Percentiles rank a stretch among this genome's conserved stretches.
Evolutionary conservation across 1,284 basidiomycete species (phyloP).

Genomic region (Boletus calvinii): DNA sequence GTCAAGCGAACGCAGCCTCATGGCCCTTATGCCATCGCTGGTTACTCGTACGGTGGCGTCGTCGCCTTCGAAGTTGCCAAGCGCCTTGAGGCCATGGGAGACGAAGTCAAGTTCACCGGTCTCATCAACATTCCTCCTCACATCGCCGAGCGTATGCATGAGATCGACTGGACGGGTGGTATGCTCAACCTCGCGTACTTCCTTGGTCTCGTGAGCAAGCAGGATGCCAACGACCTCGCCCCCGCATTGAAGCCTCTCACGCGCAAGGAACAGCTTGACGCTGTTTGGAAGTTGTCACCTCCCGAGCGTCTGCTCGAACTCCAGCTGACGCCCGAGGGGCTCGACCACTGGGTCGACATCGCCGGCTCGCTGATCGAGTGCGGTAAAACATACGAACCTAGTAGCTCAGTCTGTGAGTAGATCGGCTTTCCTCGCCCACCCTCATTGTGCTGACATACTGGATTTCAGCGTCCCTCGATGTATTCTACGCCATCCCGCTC

Average conservation of each 20-base stretch:
- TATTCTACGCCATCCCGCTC: slow-evolving; percentile 35
- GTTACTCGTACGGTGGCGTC: slow-evolving; percentile 51
- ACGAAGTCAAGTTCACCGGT: slow-evolving; percentile 41
- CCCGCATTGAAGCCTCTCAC: slow-evolving; percentile 22
- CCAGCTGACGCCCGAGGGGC: slow-evolving; percentile 28
- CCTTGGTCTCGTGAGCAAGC: slow-evolving; percentile 30
- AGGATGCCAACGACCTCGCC: slow-evolving; percentile 24
- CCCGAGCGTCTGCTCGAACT: slow-evolving; percentile 33
- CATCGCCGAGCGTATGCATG: slow-evolving; percentile 43
- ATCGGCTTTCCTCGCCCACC: background rate
- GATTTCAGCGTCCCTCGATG: slow-evolving; percentile 21
- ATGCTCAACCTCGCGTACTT: slow-evolving; percentile 39
- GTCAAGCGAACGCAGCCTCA: slow-evolving; percentile 38
- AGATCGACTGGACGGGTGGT: slow-evolving; percentile 42
- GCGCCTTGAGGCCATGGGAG: slow-evolving; percentile 37
- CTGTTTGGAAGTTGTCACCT: slow-evolving; percentile 31
- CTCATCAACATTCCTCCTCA: slow-evolving; percentile 45
- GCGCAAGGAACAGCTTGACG: slow-evolving; percentile 28
- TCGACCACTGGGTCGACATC: slow-evolving; percentile 35
- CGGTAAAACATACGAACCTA: slow-evolving; percentile 29
- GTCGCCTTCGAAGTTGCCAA: slow-evolving; percentile 48
- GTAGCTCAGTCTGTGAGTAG: slow-evolving; percentile 28
- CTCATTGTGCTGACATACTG: background rate
- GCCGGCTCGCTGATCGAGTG: slow-evolving; percentile 34
- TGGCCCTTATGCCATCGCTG: slow-evolving; percentile 47